These are phyloP conservation scores for Yarrowia sp. DNA, from an alignment of 805 yeast genomes.

Conservation along the genomic window DNA sequence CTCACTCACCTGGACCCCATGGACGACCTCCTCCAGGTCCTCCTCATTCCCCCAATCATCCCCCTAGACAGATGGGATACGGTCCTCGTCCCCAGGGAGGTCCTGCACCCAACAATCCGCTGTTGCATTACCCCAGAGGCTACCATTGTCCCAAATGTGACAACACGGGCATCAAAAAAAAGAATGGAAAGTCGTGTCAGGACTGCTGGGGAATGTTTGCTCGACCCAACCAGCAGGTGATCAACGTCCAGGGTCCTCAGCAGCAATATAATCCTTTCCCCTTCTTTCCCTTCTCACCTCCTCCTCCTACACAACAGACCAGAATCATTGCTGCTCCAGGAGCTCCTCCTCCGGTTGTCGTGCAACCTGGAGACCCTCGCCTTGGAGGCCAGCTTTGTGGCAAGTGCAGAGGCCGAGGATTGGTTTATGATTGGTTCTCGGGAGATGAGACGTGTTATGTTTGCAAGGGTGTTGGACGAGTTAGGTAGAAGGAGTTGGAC, in stretches of 20 bases:
- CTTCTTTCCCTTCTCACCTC: slow-evolving; percentile 29
- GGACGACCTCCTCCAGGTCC: background rate
- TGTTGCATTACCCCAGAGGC: slow-evolving; percentile 64
- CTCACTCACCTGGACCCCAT: background rate
- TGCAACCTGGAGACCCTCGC: slow-evolving; percentile 74
- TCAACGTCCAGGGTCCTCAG: slow-evolving; percentile 30
- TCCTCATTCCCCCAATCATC: slow-evolving; percentile 1
- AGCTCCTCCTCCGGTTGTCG: slow-evolving; percentile 43
- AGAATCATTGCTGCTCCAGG: slow-evolving; percentile 30
- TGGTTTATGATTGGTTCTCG: slow-evolving; percentile 47
- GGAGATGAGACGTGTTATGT: slow-evolving; percentile 61
- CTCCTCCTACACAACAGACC: slow-evolving; percentile 28
- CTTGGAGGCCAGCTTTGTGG: slow-evolving; percentile 74
- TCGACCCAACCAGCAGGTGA: slow-evolving; percentile 37
- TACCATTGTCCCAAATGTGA: slow-evolving; percentile 64
- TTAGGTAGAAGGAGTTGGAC: background rate
- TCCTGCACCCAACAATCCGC: slow-evolving; percentile 41
- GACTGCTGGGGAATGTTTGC: slow-evolving; percentile 68
- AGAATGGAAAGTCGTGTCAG: slow-evolving; percentile 63
- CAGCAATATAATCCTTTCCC: slow-evolving; percentile 27
- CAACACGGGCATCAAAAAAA: slow-evolving; percentile 64
- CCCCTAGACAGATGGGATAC: slow-evolving; percentile 25
- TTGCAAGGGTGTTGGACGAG: slow-evolving; percentile 66
- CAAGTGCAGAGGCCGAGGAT: slow-evolving; percentile 64
- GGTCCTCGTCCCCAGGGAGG: slow-evolving; percentile 28